Percentiles rank a stretch among this genome's conserved stretches.
Evolutionary conservation across 2,329 filamentous ascomycete genomes (phyloP).

Genomic region (Penicillium sp.): DNA sequence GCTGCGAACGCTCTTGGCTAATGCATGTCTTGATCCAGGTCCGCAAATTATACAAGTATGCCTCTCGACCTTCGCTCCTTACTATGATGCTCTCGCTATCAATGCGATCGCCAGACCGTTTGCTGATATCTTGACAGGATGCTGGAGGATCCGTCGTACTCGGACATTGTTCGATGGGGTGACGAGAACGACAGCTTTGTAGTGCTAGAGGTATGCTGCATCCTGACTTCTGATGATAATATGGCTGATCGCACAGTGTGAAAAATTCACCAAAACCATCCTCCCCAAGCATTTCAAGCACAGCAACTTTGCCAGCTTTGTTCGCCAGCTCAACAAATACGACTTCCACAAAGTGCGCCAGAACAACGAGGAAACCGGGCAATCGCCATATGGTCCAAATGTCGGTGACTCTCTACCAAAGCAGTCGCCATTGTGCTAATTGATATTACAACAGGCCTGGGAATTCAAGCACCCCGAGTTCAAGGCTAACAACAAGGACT

Average conservation of each 20-base stretch:
- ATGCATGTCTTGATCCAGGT: slow-evolving; percentile 56
- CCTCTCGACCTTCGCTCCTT: slow-evolving; percentile 11
- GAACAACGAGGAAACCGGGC: slow-evolving; percentile 79
- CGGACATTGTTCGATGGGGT: slow-evolving; percentile 91
- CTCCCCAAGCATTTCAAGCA: slow-evolving; percentile 99
- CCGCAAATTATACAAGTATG: slow-evolving; percentile 96
- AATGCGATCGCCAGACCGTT: slow-evolving; percentile 11
- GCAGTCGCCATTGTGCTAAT: not conserved
- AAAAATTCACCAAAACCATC: slow-evolving; percentile 96
- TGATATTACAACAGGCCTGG: slow-evolving; percentile 61
- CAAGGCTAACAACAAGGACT: slow-evolving; percentile 91
- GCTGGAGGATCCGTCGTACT: slow-evolving; percentile 91
- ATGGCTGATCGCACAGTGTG: slow-evolving; percentile 60
- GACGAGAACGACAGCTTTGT: slow-evolving; percentile 95
- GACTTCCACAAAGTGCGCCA: slow-evolving; percentile 97
- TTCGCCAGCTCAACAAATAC: slow-evolving; percentile 93
- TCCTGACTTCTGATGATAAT: not conserved
- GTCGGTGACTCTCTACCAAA: slow-evolving; percentile 45
- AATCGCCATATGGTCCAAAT: slow-evolving; percentile 75
- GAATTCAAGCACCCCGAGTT: slow-evolving; percentile 98
- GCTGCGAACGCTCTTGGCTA: slow-evolving; percentile 5
- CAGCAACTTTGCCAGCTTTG: slow-evolving; percentile 96
- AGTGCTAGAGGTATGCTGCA: slow-evolving; percentile 80
- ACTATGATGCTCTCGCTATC: slow-evolving; percentile 8
- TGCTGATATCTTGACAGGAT: slow-evolving; percentile 57